phyloP scores from a whole-genome alignment of 192 early-diverging fungal species.

The Allomyces macrogynus region DNA sequence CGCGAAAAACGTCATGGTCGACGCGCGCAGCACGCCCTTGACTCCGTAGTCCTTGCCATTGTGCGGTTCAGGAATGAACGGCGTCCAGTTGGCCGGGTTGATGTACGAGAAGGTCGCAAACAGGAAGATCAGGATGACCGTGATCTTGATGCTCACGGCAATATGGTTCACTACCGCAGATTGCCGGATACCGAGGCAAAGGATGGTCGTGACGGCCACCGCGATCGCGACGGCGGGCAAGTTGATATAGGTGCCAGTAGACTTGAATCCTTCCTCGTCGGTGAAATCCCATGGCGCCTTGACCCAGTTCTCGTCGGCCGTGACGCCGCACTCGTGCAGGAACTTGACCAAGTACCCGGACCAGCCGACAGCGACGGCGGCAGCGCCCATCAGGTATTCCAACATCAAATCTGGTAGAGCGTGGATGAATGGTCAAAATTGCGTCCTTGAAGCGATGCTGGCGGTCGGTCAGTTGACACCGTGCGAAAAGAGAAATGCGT shows the following conservation, averaged over 20 bases:
- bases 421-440: too few species aligned
- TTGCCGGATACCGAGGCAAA: conserved; percentile 50
- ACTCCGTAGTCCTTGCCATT: conserved; percentile 40
- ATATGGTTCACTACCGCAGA: conserved; percentile 51
- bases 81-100: conserved; percentile 45
- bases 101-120: conserved; percentile 50
- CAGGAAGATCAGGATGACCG: conserved; percentile 59
- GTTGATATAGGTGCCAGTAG: conserved; percentile 38
- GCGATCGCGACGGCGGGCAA: conserved; percentile 51
- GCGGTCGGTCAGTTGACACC: too few species aligned
- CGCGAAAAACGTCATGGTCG: conserved; percentile 51
- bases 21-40: conserved; percentile 45
- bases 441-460: too few species aligned
- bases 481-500: too few species aligned
- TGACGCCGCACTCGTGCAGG: conserved; percentile 26
- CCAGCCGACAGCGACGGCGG: conserved; percentile 65
- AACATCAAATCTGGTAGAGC: conserved; percentile 38
- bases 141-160: conserved; percentile 53
- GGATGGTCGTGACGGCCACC: conserved; percentile 35
- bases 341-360: conserved; percentile 58
- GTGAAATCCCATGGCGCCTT: conserved; percentile 50
- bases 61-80: conserved; percentile 49
- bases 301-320: conserved; percentile 29
- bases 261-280: conserved; percentile 15
- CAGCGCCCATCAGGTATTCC: conserved; percentile 69